A percentile compares a stretch with the other conserved stretches of the same genome.
Evolutionary conservation across 805 yeast species (phyloP).

Genomic region (Hanseniaspora valbyensis): DNA sequence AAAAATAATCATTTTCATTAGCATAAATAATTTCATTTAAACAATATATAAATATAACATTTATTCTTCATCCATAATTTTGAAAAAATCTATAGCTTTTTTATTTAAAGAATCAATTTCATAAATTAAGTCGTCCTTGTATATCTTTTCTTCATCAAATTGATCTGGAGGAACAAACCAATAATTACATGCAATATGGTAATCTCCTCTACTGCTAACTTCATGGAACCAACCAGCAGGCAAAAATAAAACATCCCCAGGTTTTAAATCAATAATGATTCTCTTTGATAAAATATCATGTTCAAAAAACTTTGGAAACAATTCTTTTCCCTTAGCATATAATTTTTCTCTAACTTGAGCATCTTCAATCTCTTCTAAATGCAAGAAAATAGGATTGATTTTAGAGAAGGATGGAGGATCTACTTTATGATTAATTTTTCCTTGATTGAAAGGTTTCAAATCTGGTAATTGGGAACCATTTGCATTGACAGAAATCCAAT

Average conservation of each 20-base stretch:
- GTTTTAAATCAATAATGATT: conserved; percentile 39
- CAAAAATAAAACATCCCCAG: conserved; percentile 57
- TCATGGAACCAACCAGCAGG: conserved; percentile 82
- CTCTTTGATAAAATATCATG: conserved; percentile 27
- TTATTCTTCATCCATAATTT: conserved; percentile 16
- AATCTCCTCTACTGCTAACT: conserved; percentile 51
- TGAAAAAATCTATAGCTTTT: conserved; percentile 24
- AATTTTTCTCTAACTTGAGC: conserved; percentile 25
- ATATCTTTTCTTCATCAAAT: background rate
- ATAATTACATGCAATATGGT: conserved; percentile 59
- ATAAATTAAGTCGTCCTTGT: conserved; percentile 18
- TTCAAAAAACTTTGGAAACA: conserved; percentile 40
- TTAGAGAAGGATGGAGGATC: conserved; percentile 64
- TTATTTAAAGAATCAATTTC: conserved; percentile 38
- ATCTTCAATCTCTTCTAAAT: conserved; percentile 41
- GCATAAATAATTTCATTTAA: too few relatives aligned
- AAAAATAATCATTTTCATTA: too few relatives aligned
- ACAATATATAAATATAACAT: too few relatives aligned
- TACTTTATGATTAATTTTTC: conserved; percentile 22
- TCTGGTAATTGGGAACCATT: conserved; percentile 53
- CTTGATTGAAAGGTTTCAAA: conserved; percentile 36
- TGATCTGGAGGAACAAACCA: conserved; percentile 60
- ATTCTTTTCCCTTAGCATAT: conserved; percentile 29
- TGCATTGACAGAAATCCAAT: conserved; percentile 50
- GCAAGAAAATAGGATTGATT: conserved; percentile 54